These are phyloP conservation scores for Paecilomyces niveus DNA, from an alignment of 2,329 filamentous ascomycete species.

Conservation along the genomic window DNA sequence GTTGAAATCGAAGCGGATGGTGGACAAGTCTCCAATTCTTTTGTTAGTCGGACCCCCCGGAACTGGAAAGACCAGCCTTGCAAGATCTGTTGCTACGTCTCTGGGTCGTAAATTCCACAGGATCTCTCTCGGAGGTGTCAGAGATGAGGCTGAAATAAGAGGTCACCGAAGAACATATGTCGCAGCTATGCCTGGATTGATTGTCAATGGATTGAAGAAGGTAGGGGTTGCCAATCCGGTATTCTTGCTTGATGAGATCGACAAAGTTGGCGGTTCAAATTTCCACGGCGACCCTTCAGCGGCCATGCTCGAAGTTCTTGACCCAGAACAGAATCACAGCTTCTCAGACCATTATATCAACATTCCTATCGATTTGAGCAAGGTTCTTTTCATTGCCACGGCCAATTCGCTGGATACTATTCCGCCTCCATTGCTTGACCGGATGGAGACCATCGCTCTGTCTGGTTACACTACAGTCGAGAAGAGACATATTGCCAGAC, in stretches of 20 bases:
- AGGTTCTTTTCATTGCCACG: conserved; percentile 94
- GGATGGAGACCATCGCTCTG: conserved; percentile 93
- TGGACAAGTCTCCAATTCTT: conserved; percentile 93
- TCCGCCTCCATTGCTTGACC: conserved; percentile 83
- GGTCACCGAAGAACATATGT: conserved; percentile 95
- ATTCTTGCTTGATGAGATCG: conserved; percentile 92
- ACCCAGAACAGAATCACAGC: conserved; percentile 91
- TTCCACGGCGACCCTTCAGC: conserved; percentile 94
- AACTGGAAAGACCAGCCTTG: conserved; percentile 91
- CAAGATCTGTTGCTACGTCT: conserved; percentile 85
- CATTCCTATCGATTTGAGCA: conserved; percentile 90
- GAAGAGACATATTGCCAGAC: conserved; percentile 88
- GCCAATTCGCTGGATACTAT: conserved; percentile 95
- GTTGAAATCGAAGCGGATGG: conserved; percentile 73
- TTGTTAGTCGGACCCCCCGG: conserved; percentile 89
- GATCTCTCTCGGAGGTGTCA: conserved; percentile 89
- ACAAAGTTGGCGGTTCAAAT: conserved; percentile 87
- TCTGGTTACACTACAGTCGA: conserved; percentile 95
- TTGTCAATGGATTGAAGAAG: conserved; percentile 91
- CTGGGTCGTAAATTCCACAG: conserved; percentile 93
- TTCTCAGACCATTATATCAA: conserved; percentile 97
- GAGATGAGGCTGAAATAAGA: conserved; percentile 94
- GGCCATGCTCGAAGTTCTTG: conserved; percentile 94
- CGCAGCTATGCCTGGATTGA: conserved; percentile 94
- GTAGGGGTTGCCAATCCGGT: conserved; percentile 94